Conservation (phyloP, 495 filamentous ascomycete species). For the Hypoxylon fragiforme region DNA sequence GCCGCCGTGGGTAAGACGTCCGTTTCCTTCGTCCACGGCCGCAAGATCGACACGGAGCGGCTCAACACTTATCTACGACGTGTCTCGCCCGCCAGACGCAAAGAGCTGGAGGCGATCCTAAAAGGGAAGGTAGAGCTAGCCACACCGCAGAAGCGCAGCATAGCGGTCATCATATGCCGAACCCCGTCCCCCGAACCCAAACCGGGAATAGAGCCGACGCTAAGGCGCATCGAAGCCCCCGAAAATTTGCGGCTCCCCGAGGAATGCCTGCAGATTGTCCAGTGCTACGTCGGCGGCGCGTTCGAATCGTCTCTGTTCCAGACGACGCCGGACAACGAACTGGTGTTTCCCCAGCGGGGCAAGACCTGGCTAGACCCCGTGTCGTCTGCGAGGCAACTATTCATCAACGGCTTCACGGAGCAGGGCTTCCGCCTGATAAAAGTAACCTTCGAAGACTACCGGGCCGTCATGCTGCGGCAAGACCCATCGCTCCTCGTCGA, state of each 20-base stretch:
- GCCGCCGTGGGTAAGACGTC: conserved; percentile 38
- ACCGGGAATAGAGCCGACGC: conserved; percentile 9
- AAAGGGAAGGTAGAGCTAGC: neutral
- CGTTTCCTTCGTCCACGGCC: conserved; percentile 51
- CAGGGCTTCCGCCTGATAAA: conserved; percentile 27
- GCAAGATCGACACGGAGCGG: conserved; percentile 44
- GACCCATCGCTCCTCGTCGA: conserved; percentile 29
- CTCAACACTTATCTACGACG: conserved; percentile 35
- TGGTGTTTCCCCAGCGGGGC: conserved; percentile 16
- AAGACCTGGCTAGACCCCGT: conserved; percentile 26
- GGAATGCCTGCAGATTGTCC: conserved; percentile 33
- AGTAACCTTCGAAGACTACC: conserved; percentile 24
- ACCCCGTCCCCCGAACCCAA: conserved; percentile 29
- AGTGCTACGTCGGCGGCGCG: conserved; percentile 23
- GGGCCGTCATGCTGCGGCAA: conserved; percentile 16
- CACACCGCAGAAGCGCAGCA: conserved; percentile 11
- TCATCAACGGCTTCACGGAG: conserved; percentile 23
- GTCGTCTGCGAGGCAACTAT: conserved; percentile 22
- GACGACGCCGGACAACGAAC: conserved; percentile 3
- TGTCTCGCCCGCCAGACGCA: conserved; percentile 17
- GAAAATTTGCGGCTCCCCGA: conserved; percentile 28
- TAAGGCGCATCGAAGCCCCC: conserved; percentile 20
- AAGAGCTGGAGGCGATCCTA: conserved; percentile 18
- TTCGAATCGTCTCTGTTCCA: conserved; percentile 21
- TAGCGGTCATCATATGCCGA: conserved; percentile 28